Conservation (phyloP, 2,329 filamentous ascomycete species). For the Botrytis aclada region DNA sequence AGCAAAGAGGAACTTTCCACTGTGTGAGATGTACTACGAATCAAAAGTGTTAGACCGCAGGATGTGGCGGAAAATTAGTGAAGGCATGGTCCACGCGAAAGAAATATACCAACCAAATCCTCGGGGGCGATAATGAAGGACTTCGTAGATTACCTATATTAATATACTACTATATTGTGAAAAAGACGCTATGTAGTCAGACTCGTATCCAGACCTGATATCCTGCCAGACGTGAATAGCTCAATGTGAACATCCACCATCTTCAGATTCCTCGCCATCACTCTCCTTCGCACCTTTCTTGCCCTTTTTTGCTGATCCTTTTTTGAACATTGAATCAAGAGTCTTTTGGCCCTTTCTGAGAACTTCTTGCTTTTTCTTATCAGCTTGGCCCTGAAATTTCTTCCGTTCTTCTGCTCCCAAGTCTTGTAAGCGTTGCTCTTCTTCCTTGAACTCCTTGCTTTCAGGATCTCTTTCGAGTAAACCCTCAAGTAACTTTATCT, state of each 20-base stretch:
- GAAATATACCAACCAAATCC: too few relatives aligned
- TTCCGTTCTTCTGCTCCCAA: slow-evolving; percentile 68
- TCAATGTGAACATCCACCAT: slow-evolving; percentile 31
- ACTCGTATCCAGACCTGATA: background rate
- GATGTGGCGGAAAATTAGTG: background rate
- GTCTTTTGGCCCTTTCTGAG: slow-evolving; percentile 61
- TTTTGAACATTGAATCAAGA: slow-evolving; percentile 41
- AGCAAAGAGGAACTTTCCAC: background rate
- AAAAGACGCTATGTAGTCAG: background rate
- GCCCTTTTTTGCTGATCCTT: slow-evolving; percentile 40
- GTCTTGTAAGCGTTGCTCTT: slow-evolving; percentile 64
- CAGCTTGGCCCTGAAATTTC: slow-evolving; percentile 74
- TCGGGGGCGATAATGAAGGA: background rate
- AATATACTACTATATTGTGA: background rate
- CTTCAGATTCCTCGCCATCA: slow-evolving; percentile 28
- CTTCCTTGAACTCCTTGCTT: slow-evolving; percentile 64
- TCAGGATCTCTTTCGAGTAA: slow-evolving; percentile 81
- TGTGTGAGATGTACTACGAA: background rate
- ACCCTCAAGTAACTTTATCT: slow-evolving; percentile 91
- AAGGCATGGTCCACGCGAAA: background rate
- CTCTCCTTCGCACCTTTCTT: slow-evolving; percentile 40
- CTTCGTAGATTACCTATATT: background rate
- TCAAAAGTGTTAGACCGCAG: rapidly evolving
- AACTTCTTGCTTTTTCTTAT: slow-evolving; percentile 68
- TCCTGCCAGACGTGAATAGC: slow-evolving; percentile 23